Conservation (phyloP, 2,329 filamentous ascomycete genomes). For the Sporothrix euskadiensis region DNA sequence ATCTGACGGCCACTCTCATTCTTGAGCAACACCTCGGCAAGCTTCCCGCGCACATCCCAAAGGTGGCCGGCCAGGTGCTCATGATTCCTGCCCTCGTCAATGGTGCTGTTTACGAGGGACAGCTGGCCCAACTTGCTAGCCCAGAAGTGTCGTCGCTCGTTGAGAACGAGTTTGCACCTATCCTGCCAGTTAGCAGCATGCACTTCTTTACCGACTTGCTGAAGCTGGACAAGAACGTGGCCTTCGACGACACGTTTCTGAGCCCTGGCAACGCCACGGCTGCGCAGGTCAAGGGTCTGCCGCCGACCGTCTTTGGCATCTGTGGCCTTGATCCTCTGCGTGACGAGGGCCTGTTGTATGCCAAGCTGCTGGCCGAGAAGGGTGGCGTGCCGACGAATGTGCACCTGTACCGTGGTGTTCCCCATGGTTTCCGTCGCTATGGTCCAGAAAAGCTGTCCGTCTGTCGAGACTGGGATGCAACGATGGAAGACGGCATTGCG, state of each 20-base stretch:
- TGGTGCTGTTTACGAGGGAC: conserved; percentile 31
- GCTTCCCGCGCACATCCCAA: conserved; percentile 39
- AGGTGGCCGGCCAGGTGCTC: conserved; percentile 44
- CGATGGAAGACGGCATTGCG: conserved; percentile 47
- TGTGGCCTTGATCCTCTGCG: conserved; percentile 30
- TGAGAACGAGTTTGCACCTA: conserved; percentile 44
- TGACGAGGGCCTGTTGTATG: conserved; percentile 32
- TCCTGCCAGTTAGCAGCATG: conserved; percentile 47
- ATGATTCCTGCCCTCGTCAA: conserved; percentile 40
- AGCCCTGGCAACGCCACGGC: conserved; percentile 43
- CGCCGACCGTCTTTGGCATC: conserved; percentile 29
- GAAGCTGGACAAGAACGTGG: conserved; percentile 31
- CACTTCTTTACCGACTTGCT: conserved; percentile 39
- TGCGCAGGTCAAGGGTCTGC: conserved; percentile 42
- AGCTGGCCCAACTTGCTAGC: conserved; percentile 46
- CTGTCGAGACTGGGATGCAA: conserved; percentile 47
- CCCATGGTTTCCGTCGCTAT: conserved; percentile 32
- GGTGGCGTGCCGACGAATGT: conserved; percentile 39
- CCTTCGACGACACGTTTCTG: conserved; percentile 40
- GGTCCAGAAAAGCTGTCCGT: conserved; percentile 40
- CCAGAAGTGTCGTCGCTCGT: conserved; percentile 42
- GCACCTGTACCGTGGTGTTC: conserved; percentile 30
- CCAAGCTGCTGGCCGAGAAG: conserved; percentile 24
- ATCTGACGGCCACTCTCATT: conserved; percentile 25
- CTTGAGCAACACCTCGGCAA: conserved; percentile 28